Base-by-base conservation (phyloP, 1,139 yeast species). In the Candida frijolesensis region DNA sequence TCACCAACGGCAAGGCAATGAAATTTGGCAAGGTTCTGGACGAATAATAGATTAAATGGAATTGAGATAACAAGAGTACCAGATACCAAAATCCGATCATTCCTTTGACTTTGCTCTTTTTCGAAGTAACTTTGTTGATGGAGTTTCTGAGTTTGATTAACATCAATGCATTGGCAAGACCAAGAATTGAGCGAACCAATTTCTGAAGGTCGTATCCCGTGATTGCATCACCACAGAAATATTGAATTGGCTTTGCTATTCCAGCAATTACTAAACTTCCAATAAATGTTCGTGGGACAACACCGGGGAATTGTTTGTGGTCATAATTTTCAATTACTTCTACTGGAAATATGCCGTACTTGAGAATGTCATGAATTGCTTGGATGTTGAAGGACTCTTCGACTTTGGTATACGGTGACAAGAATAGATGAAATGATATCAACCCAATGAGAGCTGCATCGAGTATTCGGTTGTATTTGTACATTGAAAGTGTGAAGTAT, bases 321-420 rank as follows among this genome's bases (percentile, higher is more conserved):
- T 94, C 98, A 63, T 80, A 94, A 51, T 72, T 59, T 10, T 63
- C 62, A 33, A 56, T 50, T 1, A 75, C 51, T 49, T 74, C 75
- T 29, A 66, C 66, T 1, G 74, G 72, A 42, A 55, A 61, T 0
- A 78, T 56, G 0, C 97, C 97, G 61, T 82, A 78, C 55, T 79
- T 78, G 49, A 89, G 59, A 45, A 92, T 76, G 62, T 94, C 98
- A 63, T 91, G 94, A 41, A 89, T 75, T 0, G 98, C 98, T 61
- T 94, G 98, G 44, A 89, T 74, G 60, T 87, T 89, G 74, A 94
- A 94, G 34, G 96, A 89, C 64, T 94, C 99, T 64, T 94, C 98
- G 0, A 94, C 97, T 66, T 94, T 92, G 4, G 97, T 87, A 65
- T 75, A 90, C 0, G 97, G 97, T 0, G 96, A 78, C 2, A 80